A percentile compares a stretch with the other conserved stretches of the same genome.
These are phyloP conservation scores for Leccinum imitatum DNA, from an alignment of 768 basidiomycete species.

Conservation along the genomic window DNA sequence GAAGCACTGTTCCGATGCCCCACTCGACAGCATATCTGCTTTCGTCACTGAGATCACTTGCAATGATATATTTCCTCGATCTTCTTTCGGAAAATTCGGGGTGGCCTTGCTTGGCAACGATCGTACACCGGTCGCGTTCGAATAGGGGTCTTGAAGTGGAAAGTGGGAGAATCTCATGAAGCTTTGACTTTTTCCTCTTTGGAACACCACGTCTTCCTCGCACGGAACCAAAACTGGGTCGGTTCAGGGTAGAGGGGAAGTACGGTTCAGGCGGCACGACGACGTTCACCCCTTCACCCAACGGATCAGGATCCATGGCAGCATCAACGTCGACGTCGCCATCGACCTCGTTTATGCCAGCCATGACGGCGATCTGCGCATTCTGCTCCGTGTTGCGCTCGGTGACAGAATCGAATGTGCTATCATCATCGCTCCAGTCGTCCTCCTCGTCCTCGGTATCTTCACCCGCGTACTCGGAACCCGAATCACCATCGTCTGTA, in stretches of 20 bases:
- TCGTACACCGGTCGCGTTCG: constrained; percentile 89
- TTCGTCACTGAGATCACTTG: constrained; percentile 95
- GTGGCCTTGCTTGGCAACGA: constrained; percentile 84
- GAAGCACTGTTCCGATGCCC: constrained; percentile 93
- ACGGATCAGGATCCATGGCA: constrained; percentile 68
- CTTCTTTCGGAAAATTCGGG: constrained; percentile 60
- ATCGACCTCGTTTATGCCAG: constrained; percentile 23
- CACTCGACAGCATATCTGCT: constrained; percentile 94
- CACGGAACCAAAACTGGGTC: constrained; percentile 40
- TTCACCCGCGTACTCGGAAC: constrained; percentile 53
- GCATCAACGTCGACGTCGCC: constrained; percentile 54
- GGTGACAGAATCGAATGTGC: constrained; percentile 72
- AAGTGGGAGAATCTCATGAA: constrained; percentile 64
- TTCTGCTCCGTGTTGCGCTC: constrained; percentile 89
- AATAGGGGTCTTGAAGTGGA: constrained; percentile 78
- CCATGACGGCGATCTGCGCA: constrained; percentile 46
- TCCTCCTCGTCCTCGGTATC: constrained; percentile 58
- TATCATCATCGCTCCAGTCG: constrained; percentile 57
- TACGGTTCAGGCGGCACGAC: constrained; percentile 82
- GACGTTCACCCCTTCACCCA: constrained; percentile 92
- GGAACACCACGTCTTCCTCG: constrained; percentile 36
- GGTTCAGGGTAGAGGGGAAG: constrained; percentile 71
- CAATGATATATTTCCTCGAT: constrained; percentile 75
- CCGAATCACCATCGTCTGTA: constrained; percentile 58
- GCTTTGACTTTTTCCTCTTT: constrained; percentile 59